Base-by-base conservation (phyloP, 768 basidiomycete genomes). In the Leccinum aurantiacum region DNA sequence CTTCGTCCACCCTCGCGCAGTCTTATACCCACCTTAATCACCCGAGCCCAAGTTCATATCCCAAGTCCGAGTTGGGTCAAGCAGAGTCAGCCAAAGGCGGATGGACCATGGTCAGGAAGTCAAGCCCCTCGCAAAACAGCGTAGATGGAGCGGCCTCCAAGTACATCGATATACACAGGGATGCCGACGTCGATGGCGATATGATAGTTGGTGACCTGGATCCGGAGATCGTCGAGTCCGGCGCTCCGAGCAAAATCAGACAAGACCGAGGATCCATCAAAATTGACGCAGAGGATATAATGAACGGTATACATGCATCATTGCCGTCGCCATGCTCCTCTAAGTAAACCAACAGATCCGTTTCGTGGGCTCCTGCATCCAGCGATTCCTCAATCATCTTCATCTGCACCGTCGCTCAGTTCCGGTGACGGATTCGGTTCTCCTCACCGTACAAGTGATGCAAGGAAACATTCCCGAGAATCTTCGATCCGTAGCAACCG, bases 1-100 rank as follows among this genome's bases (percentile, higher is more conserved):
- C 88, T 6, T 84, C 85, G 1, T 87, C 87, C 1, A 86, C 86
- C 29, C 79, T 92, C 22, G 83, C 88, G 35, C 89, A 87, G 63
- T 92, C 90, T 10, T 93, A 90, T 74, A 93, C 91, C 51, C 90
- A 93, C 73, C 75, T 93, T 38, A 82, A 80, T 63, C 84, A 85
- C 3, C 91, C 90, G 24, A 85, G 85, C 71, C 85, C 88, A 27
- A 84, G 86, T 60, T 91, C 90, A 15, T 91, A 91, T 73, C 86
- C 86, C 33, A 83, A 79, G 65, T 62, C 74, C 46, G 83, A 84
- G 53, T 71, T 72, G 2, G 61, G 67, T 29, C 77, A 73, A 56
- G 69, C 78, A 14, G 73, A 76, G 44, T 71, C 78, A 19, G 76
- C 79, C 54, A 85, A 85, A 72, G 72, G 74, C n/a, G 87, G 87